Evolutionary conservation across 1,284 basidiomycete species (phyloP), one percentile per base, ranked within the genome.

Genomic region (Sutorius eximius): DNA sequence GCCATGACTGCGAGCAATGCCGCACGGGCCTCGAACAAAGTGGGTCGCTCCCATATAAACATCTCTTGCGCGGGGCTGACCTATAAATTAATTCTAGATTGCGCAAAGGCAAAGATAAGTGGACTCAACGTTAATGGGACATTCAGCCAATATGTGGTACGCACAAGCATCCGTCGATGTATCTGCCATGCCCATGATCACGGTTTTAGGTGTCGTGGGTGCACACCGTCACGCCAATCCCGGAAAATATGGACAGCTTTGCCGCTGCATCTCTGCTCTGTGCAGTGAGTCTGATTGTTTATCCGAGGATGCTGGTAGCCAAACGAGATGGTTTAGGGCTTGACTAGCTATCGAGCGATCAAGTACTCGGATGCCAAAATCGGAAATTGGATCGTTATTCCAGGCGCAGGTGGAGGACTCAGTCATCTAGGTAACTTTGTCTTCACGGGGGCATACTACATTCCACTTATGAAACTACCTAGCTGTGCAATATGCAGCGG

Each of bases 341-440:
- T 91, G 18, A 92, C 90, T 1, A 86, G 89, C 1, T 95, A 93
- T 72, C 88, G 90, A 63, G 93, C 91, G 0, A 77, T 95, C 67
- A 93, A 92, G 71, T 81, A 89, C 71, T 83, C 84, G 53, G 73
- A 81, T 51, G 79, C 82, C n/a, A 77, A 74, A 30, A 80, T 85
- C n/a, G 90, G 91, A 49, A 84, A 95, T 59, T 93, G 86, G 83
- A 78, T 94, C 59, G 87, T 86, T 48, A 79, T 95, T 59, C 87
- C 87, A 27, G 91, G 90, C 49, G 89, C 89, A 9, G 89, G 90
- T 13, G 87, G 85, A 62, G 82, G 90, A 41, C 81, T 89, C 16
- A 87, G 86, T 4, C 85, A 89, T 70, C 76, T 89, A 37, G 81
- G 81, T 82, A 58, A 52, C 37, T 11, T 10, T 24, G 22, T 6